A percentile compares a stretch with the other conserved stretches of the same genome.
These are phyloP conservation scores for Capsella bursapastoris DNA, from an alignment of 345 rosid species.

Conservation along the genomic window DNA sequence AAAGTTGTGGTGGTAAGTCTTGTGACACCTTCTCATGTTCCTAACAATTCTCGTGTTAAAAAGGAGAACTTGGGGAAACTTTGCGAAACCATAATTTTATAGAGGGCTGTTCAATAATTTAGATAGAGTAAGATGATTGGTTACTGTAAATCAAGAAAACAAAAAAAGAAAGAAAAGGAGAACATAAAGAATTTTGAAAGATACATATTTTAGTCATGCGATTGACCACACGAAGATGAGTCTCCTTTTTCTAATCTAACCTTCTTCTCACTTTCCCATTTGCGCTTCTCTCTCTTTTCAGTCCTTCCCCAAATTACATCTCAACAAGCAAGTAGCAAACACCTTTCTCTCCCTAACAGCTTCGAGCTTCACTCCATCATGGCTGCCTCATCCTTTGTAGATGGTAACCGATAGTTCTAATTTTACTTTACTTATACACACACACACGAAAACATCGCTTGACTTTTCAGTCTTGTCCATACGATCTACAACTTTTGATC, in stretches of 20 bases:
- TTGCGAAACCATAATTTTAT: neutral
- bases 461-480: neutral
- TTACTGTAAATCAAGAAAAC: neutral
- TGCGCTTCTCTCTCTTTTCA: slow-evolving; percentile 2
- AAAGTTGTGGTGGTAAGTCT: slow-evolving; percentile 46
- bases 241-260: slow-evolving; percentile 24
- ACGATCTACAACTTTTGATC: slow-evolving; percentile 34
- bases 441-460: neutral
- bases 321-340: neutral
- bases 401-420: slow-evolving; percentile 19
- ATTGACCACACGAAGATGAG: slow-evolving; percentile 40
- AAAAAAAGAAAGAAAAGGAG: slow-evolving; percentile 10
- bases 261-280: slow-evolving; percentile 43
- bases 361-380: slow-evolving; percentile 46
- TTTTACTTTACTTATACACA: neutral
- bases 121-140: neutral
- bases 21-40: slow-evolving; percentile 82
- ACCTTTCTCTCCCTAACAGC: slow-evolving; percentile 19
- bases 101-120: neutral
- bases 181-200: neutral
- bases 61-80: neutral
- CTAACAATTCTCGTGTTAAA: slow-evolving; percentile 3
- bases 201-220: slow-evolving; percentile 25
- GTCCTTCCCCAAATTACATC: slow-evolving; percentile 19
- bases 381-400: slow-evolving; percentile 39